Evolutionary conservation across 2,329 filamentous ascomycete genomes (phyloP), one percentile per base, ranked within the genome.

Genomic region (Botrytis medusae): DNA sequence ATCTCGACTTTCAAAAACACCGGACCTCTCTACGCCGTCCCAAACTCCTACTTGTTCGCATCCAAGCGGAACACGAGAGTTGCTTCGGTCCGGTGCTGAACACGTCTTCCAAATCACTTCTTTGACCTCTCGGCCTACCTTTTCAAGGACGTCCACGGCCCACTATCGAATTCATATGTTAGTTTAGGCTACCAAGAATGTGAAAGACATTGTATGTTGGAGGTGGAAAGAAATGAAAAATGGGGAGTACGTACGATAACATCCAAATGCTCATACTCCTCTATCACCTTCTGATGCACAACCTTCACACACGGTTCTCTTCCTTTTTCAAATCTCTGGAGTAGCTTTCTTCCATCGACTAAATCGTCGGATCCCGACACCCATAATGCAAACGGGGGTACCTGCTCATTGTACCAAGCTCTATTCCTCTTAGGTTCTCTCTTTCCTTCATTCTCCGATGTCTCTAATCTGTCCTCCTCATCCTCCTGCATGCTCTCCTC

Each of bases 201-300:
- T 20, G 16, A 32, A n/a, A 46, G 20, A 59, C 1, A 29, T 22
- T 1, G 5, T n/a, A 14, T 9, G 8, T 4, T 44, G 10, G 32
- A 40, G 29, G 18, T 37, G 8, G 18, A n/a, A 20, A 48, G 25
- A 14, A 34, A 22, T 34, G 7, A 22, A 16, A 25, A 20, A 4
- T 0, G 25, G n/a, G 22, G 10, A n/a, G 22, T 42, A 72, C 71
- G 51, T 69, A 72, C 71, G 54, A 98, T 90, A 2, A 98, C 93
- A 83, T 98, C 95, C 7, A 98, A 86, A 82, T 98, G 95, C 83
- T 98, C 95, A 81, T 97, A 97, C 64, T 92, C 93, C 4, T 93
- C 90, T 61, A 98, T 92, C 34, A 97, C 85, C 80, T 93, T 97
- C 75, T 88, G 88, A 82, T 97, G 93, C 7, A 97, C 93, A 8